Base-by-base conservation (phyloP, 2,329 filamentous ascomycete genomes). In the Aspergillus chevalieri region DNA sequence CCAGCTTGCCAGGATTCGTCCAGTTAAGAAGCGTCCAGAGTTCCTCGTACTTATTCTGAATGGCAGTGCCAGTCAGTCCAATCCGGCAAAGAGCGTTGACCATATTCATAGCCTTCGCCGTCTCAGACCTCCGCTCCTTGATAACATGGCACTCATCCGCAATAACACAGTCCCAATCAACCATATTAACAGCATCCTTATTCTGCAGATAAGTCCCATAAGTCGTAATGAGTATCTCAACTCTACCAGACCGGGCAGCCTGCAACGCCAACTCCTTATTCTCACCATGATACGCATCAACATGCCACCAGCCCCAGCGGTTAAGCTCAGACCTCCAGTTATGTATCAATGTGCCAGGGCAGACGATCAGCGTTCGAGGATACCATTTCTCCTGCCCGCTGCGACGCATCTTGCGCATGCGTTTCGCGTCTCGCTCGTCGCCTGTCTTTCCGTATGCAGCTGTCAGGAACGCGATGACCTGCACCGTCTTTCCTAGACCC, bases 31-130 rank as follows among this genome's bases (percentile, higher is more conserved):
- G 76, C 0, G 90, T 94, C 92, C 92, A 98, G 1, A 98, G 78
- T 67, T 98, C 93, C 64, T 96, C 89, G 65, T 98, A 98, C 57
- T 89, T 93, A 68, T 98, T 98, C 65, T 98, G 93, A 42, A 98
- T 96, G 0, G 92, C 92, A 0, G 93, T 98, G 2, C 93, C 93
- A 0, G 91, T 97, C 7, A 98, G 76, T 0, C 93, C 93, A 52
- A 98, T 91, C 30, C 93, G 82, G 63, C 93, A 97, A 2, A 97
- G 79, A 0, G 91, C 84, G 59, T 98, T 98, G 58, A 97, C 77
- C 53, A 91, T 82, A 59, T 89, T 87, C 86, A 98, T 92, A 0
- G 90, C 85, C 61, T 87, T 82, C 0, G 92, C 93, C 6, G 86
- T 87, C 53, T 86, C 86, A 0, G 91, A 85, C 41, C 74, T 78